These are phyloP conservation scores for Colletotrichum limetticola DNA, from an alignment of 2,329 filamentous ascomycete species.

Conservation along the genomic window DNA sequence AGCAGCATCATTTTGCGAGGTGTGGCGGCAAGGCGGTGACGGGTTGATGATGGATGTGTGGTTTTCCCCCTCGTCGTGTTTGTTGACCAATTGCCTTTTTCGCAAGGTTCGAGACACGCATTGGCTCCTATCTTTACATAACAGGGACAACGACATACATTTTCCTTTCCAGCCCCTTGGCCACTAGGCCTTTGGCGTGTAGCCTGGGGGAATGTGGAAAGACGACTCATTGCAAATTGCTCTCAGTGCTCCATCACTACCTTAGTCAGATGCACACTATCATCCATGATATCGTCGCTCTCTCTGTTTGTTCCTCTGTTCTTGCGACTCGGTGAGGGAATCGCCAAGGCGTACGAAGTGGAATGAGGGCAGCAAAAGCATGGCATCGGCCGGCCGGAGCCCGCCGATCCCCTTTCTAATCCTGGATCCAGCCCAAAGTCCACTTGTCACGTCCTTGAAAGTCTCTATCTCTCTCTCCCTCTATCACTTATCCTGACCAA, in stretches of 20 bases:
- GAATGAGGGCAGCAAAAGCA: neutral
- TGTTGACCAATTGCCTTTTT: neutral
- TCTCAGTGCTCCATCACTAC: no score
- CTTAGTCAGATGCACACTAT: no score
- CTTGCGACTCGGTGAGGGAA: neutral
- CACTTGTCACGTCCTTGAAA: neutral
- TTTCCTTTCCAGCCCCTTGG: neutral
- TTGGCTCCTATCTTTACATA: neutral
- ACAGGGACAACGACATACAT: neutral
- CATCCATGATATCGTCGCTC: neutral
- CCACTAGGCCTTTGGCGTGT: neutral
- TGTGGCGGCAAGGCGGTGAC: neutral
- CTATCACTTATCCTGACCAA: neutral
- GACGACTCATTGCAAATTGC: no score
- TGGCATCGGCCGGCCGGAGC: slow-evolving; percentile 28
- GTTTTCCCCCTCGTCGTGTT: slow-evolving; percentile 8
- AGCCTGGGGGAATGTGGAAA: neutral
- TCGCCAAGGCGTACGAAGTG: neutral
- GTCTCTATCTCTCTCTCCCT: neutral
- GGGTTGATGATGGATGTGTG: neutral
- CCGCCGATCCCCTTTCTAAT: slow-evolving; percentile 21
- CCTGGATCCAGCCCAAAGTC: neutral
- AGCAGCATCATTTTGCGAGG: slow-evolving; percentile 1
- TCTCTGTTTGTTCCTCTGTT: neutral
- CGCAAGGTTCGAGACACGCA: neutral